Base-by-base conservation (phyloP, 208 protist genomes). In the Trypanosoma mega region DNA sequence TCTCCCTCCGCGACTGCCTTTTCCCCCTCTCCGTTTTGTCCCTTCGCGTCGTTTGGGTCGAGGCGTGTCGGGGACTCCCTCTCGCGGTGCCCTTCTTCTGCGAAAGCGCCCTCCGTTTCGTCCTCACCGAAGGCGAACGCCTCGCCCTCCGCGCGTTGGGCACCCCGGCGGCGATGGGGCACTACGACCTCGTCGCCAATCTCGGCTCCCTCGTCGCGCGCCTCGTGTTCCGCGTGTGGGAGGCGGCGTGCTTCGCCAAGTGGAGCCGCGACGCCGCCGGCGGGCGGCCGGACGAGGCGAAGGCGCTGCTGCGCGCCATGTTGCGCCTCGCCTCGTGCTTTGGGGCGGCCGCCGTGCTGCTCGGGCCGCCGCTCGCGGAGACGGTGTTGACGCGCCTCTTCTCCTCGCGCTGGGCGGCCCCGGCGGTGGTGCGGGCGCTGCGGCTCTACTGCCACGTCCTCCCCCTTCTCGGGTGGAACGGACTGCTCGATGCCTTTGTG, bases 181-280 rank as follows among this genome's bases (percentile, higher is more conserved):
- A 93, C 41, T 97, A 94, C 50, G 77, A 92, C 18, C 53, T 94
- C 16, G 81, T 97, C 26, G 78, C 70, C n/a, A 84, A 80, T 62
- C 77, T 98, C 8, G 95, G 95, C 39, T 87, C 91, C 36, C 55
- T 97, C 9, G 73, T 93, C 11, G 87, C 76, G 14, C 81, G 95
- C 18, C 72, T 97, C 34, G 56, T 98, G 20, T 97, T 97, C 44
- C 80, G 87, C 18, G 72, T 93, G n/a, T 94, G 95, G 76, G 92
- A 98, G 65, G 90, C 82, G 51, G 78, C 82, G 21, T 94, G 87
- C 58, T 85, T 87, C 48, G 72, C 76, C 34, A 74, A 73, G 37
- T 97, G 92, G 89, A 90, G 80, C 56, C 80, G 78, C 44, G 76
- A 83, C 46, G 64, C 72, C 2, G 72, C 77, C 6, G 46, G 47